These are phyloP conservation scores for Amanita brunnescens DNA, from an alignment of 768 basidiomycete genomes.

Conservation along the genomic window DNA sequence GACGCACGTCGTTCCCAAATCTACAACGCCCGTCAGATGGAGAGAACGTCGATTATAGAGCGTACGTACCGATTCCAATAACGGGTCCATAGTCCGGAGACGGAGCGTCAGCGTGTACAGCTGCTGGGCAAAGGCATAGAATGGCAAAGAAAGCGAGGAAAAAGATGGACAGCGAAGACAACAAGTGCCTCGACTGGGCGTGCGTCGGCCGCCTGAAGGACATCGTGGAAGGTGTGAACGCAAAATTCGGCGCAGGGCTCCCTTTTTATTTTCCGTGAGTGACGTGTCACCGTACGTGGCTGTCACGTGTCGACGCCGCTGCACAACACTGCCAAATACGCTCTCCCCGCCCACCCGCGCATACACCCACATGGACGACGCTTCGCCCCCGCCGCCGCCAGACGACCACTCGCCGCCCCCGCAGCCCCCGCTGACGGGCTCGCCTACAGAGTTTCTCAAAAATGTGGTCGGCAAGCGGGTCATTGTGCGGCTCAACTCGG, in stretches of 20 bases:
- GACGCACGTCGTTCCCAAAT: slow-evolving; percentile 70
- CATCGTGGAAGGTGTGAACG: slow-evolving; percentile 2
- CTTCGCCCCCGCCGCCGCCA: slow-evolving; percentile 13
- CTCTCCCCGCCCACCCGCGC: not conserved
- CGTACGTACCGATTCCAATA: slow-evolving; percentile 63
- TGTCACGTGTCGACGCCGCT: slow-evolving; percentile 1
- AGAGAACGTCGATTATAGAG: not conserved
- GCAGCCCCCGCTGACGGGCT: slow-evolving; percentile 54
- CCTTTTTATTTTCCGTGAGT: slow-evolving; percentile 6
- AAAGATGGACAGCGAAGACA: slow-evolving; percentile 38
- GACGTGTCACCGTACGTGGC: slow-evolving; percentile 10
- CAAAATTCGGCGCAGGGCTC: not conserved
- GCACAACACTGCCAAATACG: not conserved
- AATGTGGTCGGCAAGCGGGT: slow-evolving; percentile 95
- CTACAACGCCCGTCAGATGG: slow-evolving; percentile 22
- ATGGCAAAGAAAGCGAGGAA: slow-evolving; percentile 50
- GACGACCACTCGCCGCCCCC: slow-evolving; percentile 24
- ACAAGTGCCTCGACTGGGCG: slow-evolving; percentile 4
- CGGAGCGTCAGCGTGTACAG: slow-evolving; percentile 38
- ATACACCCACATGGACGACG: not conserved
- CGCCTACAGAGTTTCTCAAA: slow-evolving; percentile 89
- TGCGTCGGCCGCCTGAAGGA: slow-evolving; percentile 7
- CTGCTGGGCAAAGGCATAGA: slow-evolving; percentile 58
- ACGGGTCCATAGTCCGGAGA: slow-evolving; percentile 64
- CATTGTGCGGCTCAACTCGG: slow-evolving; percentile 84